Base-by-base conservation (phyloP, 1,284 basidiomycete species). In the Pseudozyma sp. region DNA sequence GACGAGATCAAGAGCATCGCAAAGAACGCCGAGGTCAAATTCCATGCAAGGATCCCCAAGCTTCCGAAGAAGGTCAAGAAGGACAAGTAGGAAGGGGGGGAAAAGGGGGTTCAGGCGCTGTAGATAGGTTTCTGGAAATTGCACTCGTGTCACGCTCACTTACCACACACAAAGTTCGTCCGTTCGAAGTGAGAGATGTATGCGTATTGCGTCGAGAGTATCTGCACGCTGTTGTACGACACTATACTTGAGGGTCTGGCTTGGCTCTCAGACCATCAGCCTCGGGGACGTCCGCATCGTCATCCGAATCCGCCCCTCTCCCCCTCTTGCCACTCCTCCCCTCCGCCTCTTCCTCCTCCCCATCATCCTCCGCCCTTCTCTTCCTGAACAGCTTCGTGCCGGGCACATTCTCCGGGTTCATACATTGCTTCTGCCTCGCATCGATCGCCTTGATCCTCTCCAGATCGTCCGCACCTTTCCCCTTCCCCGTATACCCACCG, bases 361-460 rank as follows among this genome's bases (percentile, higher is more conserved):
- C 53, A n/a, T 49, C 64, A 7, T 52, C 56, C 19, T 54, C 50
- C 0, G 51, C 66, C 35, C 49, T 30, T 8, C 54, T 47, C 43
- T 65, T 57, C 14, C 54, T 54, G 13, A 44, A 58, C 39, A 68
- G 37, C 33, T 40, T 60, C 3, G 54, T 50, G 1, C 58, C 61
- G 3, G 56, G 60, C 2, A 54, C 52, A 31, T 65, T 64, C 19
- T 65, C 68, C 0, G 58, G 56, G 34, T 65, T 64, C 70, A 73
- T 67, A 49, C 72, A 75, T 34, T 42, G 55, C 34, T 75, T 75
- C 35, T 70, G 72, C 7, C 64, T 29, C 37, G 50, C 62, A 40
- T 81, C 79, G 39, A 81, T 75, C 51, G 68, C 56, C 43, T 76
- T 77, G 13, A 79, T 73, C 34, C 56, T 62, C 30, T 78, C 79